Conservation (phyloP, 768 basidiomycete genomes). For the Phanerochaete sordida region DNA sequence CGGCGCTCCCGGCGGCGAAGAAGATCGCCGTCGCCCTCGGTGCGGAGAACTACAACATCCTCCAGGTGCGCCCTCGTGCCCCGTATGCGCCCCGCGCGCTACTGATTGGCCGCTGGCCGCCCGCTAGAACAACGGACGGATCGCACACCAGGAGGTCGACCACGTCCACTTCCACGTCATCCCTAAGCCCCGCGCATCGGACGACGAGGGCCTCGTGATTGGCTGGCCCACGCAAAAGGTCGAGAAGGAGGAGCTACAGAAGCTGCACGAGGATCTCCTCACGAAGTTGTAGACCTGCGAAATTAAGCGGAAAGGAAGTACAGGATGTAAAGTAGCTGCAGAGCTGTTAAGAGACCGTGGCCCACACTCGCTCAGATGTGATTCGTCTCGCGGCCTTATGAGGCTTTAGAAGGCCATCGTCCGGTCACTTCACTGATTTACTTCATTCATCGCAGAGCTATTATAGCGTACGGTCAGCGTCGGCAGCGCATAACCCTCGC, state of each 20-base stretch:
- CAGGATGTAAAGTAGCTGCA: not conserved
- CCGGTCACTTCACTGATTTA: no score
- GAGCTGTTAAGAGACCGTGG: no score
- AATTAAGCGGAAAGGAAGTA: not conserved
- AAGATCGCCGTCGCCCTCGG: constrained; percentile 80
- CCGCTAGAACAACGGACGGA: constrained; percentile 63
- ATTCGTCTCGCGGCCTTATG: no score
- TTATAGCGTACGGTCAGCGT: no score
- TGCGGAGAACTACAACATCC: constrained; percentile 79
- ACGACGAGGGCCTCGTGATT: constrained; percentile 73
- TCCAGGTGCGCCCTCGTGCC: constrained; percentile 43
- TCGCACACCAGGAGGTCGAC: constrained; percentile 59
- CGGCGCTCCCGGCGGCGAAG: constrained; percentile 79
- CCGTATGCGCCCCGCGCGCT: not conserved
- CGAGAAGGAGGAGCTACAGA: constrained; percentile 63
- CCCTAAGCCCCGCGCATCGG: constrained; percentile 70
- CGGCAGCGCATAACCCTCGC: no score
- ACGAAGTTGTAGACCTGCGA: constrained; percentile 37
- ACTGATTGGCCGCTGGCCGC: not conserved
- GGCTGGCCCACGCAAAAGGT: constrained; percentile 69
- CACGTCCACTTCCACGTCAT: constrained; percentile 96
- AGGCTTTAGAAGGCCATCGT: no score
- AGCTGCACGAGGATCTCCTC: constrained; percentile 56
- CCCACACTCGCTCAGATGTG: no score
- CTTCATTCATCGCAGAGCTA: no score